Conservation (phyloP, 1,284 basidiomycete species). For the Ceratobasidium theobromae region DNA sequence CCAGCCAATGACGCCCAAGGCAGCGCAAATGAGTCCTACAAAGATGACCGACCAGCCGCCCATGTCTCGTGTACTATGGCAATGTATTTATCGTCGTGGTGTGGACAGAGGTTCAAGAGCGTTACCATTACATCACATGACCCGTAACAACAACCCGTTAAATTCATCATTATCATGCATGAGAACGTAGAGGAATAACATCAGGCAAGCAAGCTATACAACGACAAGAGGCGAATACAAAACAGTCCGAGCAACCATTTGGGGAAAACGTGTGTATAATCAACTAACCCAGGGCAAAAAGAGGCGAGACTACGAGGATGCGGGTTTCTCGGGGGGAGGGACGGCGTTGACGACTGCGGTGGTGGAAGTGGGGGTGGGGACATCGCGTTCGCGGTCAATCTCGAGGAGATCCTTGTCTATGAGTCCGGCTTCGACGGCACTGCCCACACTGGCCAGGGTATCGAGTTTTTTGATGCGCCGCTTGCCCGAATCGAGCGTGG, state of each 20-base stretch:
- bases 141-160: not conserved
- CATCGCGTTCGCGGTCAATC: not conserved
- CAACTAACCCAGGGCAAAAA: not conserved
- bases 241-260: not conserved
- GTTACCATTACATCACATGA: too few relatives aligned
- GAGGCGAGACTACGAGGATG: not conserved
- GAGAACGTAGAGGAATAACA: too few relatives aligned
- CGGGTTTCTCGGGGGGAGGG: not conserved
- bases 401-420: not conserved
- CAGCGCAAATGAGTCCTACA: constrained; percentile 53
- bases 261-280: not conserved
- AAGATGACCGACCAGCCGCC: constrained; percentile 56
- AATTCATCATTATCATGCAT: not conserved
- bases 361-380: not conserved
- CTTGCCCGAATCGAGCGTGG: not conserved
- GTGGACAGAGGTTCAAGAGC: not conserved
- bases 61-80: constrained; percentile 21
- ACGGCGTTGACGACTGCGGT: not conserved
- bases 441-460: constrained; percentile 19
- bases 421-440: constrained; percentile 1
- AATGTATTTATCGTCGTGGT: too few relatives aligned
- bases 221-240: too few relatives aligned
- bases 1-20: constrained; percentile 65
- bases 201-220: too few relatives aligned
- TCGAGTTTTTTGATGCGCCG: constrained; percentile 7